phyloP scores from a whole-genome alignment of 495 filamentous ascomycete species.

The Neurospora sp. region DNA sequence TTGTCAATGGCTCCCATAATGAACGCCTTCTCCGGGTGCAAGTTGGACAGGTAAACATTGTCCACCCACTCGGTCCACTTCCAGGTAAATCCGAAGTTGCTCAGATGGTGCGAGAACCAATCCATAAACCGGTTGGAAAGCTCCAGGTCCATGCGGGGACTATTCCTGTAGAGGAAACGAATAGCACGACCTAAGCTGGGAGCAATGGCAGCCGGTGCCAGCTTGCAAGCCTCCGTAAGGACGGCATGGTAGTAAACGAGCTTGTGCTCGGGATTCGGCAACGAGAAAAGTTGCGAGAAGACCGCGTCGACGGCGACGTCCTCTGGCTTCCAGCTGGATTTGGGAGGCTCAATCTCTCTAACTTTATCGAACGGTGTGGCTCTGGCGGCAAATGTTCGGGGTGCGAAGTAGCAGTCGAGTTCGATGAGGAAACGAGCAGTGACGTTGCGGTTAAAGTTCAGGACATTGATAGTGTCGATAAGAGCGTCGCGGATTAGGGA shows the following conservation, averaged over 20 bases:
- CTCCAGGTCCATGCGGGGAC: constrained; percentile 78
- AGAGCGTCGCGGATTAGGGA: constrained; percentile 75
- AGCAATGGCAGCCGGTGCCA: constrained; percentile 91
- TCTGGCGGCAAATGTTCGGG: constrained; percentile 81
- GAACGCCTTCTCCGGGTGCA: constrained; percentile 87
- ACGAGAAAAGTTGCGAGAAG: constrained; percentile 84
- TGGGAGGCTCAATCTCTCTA: constrained; percentile 58
- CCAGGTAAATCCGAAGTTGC: constrained; percentile 99
- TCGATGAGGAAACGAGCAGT: constrained; percentile 86
- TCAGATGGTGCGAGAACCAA: constrained; percentile 96
- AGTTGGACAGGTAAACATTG: constrained; percentile 62
- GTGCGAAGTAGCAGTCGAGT: constrained; percentile 86
- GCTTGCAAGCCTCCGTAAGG: constrained; percentile 89
- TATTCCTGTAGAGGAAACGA: constrained; percentile 72
- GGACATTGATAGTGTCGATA: constrained; percentile 85
- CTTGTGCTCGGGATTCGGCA: constrained; percentile 85
- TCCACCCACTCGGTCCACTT: constrained; percentile 98
- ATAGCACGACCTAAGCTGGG: constrained; percentile 91
- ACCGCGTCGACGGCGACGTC: constrained; percentile 95
- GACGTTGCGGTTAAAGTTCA: constrained; percentile 84
- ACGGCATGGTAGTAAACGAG: constrained; percentile 93
- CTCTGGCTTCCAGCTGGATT: constrained; percentile 91
- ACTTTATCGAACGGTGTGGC: constrained; percentile 86
- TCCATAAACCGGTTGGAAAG: constrained; percentile 80
- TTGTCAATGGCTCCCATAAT: constrained; percentile 87